Conservation (phyloP, 106 monocot genomes). For the Cymbidium sinense region DNA sequence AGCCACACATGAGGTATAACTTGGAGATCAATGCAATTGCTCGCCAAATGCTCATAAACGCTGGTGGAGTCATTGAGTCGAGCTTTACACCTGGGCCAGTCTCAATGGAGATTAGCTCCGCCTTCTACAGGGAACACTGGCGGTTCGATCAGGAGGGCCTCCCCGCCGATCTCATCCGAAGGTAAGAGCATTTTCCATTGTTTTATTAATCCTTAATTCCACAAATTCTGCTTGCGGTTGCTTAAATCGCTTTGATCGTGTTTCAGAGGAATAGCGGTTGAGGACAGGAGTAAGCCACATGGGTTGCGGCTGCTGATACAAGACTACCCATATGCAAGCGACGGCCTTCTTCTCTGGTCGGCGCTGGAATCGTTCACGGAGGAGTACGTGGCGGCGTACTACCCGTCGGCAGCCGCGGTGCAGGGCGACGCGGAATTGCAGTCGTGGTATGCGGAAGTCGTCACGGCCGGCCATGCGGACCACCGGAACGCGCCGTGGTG, state of each 20-base stretch:
- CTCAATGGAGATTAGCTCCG: constrained; percentile 75
- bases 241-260: background rate
- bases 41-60: constrained; percentile 77
- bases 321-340: constrained; percentile 95
- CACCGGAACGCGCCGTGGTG: constrained; percentile 55
- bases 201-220: background rate
- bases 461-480: constrained; percentile 75
- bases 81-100: constrained; percentile 70
- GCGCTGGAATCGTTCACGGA: constrained; percentile 47
- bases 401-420: constrained; percentile 26
- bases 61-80: constrained; percentile 76
- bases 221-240: too few relatives aligned
- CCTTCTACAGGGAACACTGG: constrained; percentile 47
- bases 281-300: constrained; percentile 62
- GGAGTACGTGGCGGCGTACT: constrained; percentile 50
- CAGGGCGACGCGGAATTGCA: constrained; percentile 68
- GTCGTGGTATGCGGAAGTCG: constrained; percentile 69
- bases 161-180: constrained; percentile 77
- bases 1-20: constrained; percentile 91
- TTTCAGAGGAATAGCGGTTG: constrained; percentile 67
- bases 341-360: constrained; percentile 94
- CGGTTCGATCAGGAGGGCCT: constrained; percentile 83
- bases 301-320: constrained; percentile 58
- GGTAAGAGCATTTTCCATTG: constrained; percentile 19
- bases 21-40: constrained; percentile 80